phyloP scores from a whole-genome alignment of 73 alveolate genomes.

The Paramecium tetraurelia region DNA sequence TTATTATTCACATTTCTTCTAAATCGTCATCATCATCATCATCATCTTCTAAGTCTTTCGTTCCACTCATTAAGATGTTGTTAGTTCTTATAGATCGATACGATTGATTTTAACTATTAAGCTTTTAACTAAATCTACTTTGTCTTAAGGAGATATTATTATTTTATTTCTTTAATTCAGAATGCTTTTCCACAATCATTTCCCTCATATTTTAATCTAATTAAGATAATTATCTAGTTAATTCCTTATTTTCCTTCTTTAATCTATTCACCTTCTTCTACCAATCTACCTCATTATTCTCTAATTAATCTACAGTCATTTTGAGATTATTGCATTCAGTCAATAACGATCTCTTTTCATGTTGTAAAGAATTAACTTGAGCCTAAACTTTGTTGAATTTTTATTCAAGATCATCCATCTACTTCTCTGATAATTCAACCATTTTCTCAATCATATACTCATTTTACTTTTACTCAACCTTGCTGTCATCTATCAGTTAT shows the following conservation, averaged over 20 bases:
- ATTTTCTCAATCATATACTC: constrained; percentile 42
- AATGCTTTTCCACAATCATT: constrained; percentile 4
- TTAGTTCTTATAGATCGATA: constrained; percentile 40
- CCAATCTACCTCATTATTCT: not conserved
- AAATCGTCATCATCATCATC: constrained; percentile 42
- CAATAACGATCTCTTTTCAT: constrained; percentile 36
- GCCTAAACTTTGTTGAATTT: constrained; percentile 19
- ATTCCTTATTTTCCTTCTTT: constrained; percentile 23
- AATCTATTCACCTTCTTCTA: not conserved
- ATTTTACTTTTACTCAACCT: not conserved
- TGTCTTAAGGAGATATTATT: not conserved
- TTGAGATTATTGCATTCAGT: constrained; percentile 9
- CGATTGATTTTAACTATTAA: not conserved
- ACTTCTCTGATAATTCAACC: constrained; percentile 39
- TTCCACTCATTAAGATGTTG: constrained; percentile 19
- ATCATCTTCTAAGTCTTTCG: constrained; percentile 29
- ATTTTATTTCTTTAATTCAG: not conserved
- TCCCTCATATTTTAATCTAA: constrained; percentile 32
- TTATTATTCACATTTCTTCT: not conserved
- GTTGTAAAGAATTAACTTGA: constrained; percentile 11
- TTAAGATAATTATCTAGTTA: not conserved
- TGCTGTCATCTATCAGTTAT: not conserved
- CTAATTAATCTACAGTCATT: not conserved
- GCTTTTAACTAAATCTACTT: constrained; percentile 38
- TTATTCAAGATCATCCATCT: constrained; percentile 44